Evolutionary conservation across 495 filamentous ascomycete genomes (phyloP).

Genomic region (Aspergillus baeticus): DNA sequence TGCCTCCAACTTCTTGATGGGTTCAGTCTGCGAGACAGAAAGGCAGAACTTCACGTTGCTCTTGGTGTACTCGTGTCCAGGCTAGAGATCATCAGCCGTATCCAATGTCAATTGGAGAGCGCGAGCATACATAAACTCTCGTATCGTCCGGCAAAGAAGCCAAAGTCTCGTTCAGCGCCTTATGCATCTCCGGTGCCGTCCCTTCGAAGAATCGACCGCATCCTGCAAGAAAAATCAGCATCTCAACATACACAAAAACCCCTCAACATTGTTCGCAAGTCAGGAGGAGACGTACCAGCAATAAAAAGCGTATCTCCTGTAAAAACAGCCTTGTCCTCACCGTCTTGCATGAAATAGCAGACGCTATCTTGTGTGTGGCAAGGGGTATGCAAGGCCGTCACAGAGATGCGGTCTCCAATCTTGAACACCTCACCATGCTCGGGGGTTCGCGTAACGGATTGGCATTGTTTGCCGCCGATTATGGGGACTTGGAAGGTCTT

Average conservation of each 20-base stretch:
- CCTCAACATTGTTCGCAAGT: too few relatives aligned
- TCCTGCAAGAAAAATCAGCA: conserved; percentile 46
- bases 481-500: conserved; percentile 68
- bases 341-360: conserved; percentile 86
- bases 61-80: conserved; percentile 97
- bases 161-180: conserved; percentile 82
- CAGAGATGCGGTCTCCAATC: conserved; percentile 76
- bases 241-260: background rate
- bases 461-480: conserved; percentile 86
- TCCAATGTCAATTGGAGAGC: background rate
- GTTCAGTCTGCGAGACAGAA: conserved; percentile 67
- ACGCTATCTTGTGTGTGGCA: conserved; percentile 99
- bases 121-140: conserved; percentile 73
- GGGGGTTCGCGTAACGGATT: conserved; percentile 72
- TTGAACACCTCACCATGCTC: conserved; percentile 73
- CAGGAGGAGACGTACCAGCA: conserved; percentile 71
- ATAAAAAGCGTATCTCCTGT: conserved; percentile 97
- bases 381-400: conserved; percentile 90
- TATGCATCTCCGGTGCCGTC: conserved; percentile 85
- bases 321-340: conserved; percentile 78
- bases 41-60: conserved; percentile 84
- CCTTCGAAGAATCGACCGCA: conserved; percentile 99
- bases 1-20: conserved; percentile 70
- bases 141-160: conserved; percentile 85
- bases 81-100: conserved; percentile 46